Evolutionary conservation across 2,329 filamentous ascomycete genomes (phyloP).

Genomic region (Aureobasidium leucospermi): DNA sequence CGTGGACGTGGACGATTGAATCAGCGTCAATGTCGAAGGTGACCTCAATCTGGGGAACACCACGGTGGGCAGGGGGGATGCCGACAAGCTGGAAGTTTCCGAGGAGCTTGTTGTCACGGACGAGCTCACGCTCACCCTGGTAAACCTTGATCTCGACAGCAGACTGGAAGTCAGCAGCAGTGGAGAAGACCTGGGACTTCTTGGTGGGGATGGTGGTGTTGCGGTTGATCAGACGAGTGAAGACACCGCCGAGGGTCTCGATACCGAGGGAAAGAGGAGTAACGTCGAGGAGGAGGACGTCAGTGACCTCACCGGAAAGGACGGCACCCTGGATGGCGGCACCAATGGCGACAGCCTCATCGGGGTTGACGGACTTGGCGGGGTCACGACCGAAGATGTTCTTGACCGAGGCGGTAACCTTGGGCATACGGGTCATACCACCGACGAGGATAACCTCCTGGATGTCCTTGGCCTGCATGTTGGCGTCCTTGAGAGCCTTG

Average conservation of each 20-base stretch:
- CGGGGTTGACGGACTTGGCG: constrained; percentile 99
- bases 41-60: constrained; percentile 92
- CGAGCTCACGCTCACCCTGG: constrained; percentile 99
- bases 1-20: constrained; percentile 98
- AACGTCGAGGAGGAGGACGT: constrained; percentile 93
- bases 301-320: constrained; percentile 93
- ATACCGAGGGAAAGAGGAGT: constrained; percentile 95
- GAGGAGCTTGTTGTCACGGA: constrained; percentile 96
- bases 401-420: constrained; percentile 65
- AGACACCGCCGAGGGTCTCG: constrained; percentile 99
- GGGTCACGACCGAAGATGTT: constrained; percentile 99
- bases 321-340: constrained; percentile 98
- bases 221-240: constrained; percentile 78
- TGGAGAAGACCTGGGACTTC: constrained; percentile 12
- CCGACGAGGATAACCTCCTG: constrained; percentile 99
- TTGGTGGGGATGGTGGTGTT: constrained; percentile 36
- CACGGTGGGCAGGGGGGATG: constrained; percentile 77
- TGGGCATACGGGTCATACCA: constrained; percentile 97
- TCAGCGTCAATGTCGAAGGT: constrained; percentile 99
- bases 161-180: constrained; percentile 40
- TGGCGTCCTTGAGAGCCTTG: constrained; percentile 91
- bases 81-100: constrained; percentile 82
- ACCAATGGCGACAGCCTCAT: constrained; percentile 98
- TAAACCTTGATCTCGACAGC: constrained; percentile 99
- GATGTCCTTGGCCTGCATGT: constrained; percentile 78